A percentile compares a stretch with the other conserved stretches of the same genome.
These are phyloP conservation scores for Trichophyton simii DNA, from an alignment of 2,329 filamentous ascomycete species.

Conservation along the genomic window DNA sequence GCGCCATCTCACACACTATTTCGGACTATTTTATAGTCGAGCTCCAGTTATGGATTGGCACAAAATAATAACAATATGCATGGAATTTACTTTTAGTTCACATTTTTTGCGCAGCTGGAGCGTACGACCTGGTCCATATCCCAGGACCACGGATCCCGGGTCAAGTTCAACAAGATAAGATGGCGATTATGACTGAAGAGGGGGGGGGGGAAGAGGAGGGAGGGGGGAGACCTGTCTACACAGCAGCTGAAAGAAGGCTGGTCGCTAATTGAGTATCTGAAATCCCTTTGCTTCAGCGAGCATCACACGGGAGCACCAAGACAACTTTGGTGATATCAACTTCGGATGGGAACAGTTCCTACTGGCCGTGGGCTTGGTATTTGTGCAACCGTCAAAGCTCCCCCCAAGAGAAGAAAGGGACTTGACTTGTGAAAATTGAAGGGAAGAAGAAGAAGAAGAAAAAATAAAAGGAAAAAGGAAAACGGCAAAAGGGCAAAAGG, in stretches of 20 bases:
- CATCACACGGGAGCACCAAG: neutral
- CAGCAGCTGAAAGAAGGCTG: neutral
- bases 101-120: neutral
- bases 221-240: neutral
- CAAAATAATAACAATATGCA: neutral
- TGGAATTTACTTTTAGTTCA: neutral
- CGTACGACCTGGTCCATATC: neutral
- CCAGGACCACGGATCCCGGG: neutral
- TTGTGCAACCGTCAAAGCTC: neutral
- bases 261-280: neutral
- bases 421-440: neutral
- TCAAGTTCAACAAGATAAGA: neutral
- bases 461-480: neutral
- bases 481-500: neutral
- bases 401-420: neutral
- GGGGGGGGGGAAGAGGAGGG: neutral
- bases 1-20: neutral
- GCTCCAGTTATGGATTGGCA: neutral
- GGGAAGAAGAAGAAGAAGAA: neutral
- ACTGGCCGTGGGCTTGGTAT: neutral
- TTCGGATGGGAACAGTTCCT: constrained; percentile 1
- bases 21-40: neutral
- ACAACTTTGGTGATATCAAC: neutral
- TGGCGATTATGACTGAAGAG: neutral
- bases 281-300: neutral